These are phyloP conservation scores for Mitragyna speciosa DNA, from an alignment of 257 asterid species.

Conservation along the genomic window DNA sequence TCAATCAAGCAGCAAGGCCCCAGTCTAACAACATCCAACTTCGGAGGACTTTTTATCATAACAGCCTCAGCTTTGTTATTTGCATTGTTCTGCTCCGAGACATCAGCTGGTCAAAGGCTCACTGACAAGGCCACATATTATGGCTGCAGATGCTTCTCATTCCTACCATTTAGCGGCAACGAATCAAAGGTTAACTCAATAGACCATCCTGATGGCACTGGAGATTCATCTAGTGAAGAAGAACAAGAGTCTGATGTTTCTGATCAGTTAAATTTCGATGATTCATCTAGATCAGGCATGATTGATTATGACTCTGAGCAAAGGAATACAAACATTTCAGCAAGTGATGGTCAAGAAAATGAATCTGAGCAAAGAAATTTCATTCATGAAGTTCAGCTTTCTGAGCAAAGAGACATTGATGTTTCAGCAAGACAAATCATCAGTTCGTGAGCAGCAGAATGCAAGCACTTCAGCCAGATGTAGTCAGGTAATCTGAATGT, in stretches of 20 bases:
- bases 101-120: slow-evolving; percentile 27
- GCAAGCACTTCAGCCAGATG: not conserved
- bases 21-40: slow-evolving; percentile 37
- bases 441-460: not conserved
- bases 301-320: not conserved
- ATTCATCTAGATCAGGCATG: not conserved
- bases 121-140: not conserved
- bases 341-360: not conserved
- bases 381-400: not conserved
- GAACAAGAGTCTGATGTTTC: not conserved
- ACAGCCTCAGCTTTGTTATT: slow-evolving; percentile 36
- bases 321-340: not conserved
- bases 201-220: not conserved
- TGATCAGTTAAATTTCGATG: not conserved
- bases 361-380: not conserved
- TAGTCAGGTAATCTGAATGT: not conserved
- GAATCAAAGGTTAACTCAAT: not conserved
- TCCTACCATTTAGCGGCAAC: not conserved
- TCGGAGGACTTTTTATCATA: slow-evolving; percentile 52
- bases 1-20: slow-evolving; percentile 41
- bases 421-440: not conserved
- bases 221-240: not conserved
- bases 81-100: slow-evolving; percentile 39
- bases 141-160: not conserved
- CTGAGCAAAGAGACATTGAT: not conserved